These are phyloP conservation scores for Nissolia schottii DNA, from an alignment of 306 rosid genomes.

Conservation along the genomic window DNA sequence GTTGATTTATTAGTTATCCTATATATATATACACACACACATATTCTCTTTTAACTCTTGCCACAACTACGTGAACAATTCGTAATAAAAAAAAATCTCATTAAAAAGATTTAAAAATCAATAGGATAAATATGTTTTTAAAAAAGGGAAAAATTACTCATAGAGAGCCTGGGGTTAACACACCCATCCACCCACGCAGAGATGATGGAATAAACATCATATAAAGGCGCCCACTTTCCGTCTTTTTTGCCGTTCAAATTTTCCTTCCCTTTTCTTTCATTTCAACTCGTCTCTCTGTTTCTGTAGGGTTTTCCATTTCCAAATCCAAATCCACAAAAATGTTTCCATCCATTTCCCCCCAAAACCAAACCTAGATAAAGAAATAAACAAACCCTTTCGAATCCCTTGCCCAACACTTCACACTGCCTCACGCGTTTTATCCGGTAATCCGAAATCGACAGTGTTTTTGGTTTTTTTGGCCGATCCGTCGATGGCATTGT, in stretches of 20 bases:
- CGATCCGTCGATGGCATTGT: constrained; percentile 74
- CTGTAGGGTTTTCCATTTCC: constrained; percentile 42
- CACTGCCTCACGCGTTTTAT: neutral
- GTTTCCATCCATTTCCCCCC: neutral
- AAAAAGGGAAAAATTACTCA: neutral
- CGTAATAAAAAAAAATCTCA: no score
- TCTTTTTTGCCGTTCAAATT: constrained; percentile 24
- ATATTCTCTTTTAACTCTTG: no score
- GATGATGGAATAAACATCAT: neutral
- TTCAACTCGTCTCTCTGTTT: neutral
- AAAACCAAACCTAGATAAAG: neutral
- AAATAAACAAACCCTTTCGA: neutral
- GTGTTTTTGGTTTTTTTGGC: constrained; percentile 23
- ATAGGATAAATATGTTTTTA: no score
- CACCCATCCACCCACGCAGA: neutral
- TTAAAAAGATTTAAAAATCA: no score
- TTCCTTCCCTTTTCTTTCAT: neutral
- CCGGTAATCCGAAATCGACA: neutral
- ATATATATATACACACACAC: no score
- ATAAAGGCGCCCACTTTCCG: constrained; percentile 30
- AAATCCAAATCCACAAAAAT: constrained; percentile 17
- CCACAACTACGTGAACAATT: no score
- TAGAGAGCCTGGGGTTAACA: constrained; percentile 15
- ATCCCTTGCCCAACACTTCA: neutral
- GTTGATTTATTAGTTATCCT: no score